phyloP scores from a whole-genome alignment of 1,284 basidiomycete species.

The Pseudozyma tsukubaensis region DNA sequence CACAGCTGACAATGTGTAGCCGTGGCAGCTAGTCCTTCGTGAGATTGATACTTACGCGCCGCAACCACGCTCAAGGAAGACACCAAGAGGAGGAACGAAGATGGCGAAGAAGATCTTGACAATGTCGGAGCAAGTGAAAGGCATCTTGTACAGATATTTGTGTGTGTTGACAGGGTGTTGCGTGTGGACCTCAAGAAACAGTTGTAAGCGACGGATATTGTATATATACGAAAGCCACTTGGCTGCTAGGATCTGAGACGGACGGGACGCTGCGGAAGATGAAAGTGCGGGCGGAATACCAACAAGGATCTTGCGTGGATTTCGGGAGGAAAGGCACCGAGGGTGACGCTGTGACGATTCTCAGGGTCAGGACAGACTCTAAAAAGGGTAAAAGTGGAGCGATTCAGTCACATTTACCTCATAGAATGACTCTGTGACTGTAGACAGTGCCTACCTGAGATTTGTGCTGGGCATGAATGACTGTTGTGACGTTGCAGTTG shows the following conservation, averaged over 20 bases:
- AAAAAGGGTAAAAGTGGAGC: too few species aligned
- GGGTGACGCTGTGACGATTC: too few species aligned
- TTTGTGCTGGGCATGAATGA: constrained; percentile 1
- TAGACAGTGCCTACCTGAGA: too few species aligned
- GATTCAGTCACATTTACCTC: too few species aligned
- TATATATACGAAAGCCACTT: background rate
- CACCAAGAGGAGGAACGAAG: constrained; percentile 52
- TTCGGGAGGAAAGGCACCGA: too few species aligned
- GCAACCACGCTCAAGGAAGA: constrained; percentile 53
- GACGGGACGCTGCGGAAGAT: too few species aligned
- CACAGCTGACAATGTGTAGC: background rate
- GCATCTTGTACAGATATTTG: constrained; percentile 43
- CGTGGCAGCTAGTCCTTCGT: too few species aligned
- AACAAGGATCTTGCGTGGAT: too few species aligned
- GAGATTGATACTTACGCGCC: constrained; percentile 26
- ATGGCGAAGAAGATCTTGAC: constrained; percentile 54
- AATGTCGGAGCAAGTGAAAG: constrained; percentile 61
- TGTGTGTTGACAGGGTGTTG: background rate
- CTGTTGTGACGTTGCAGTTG: constrained; percentile 6
- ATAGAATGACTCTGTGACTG: too few species aligned
- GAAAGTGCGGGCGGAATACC: too few species aligned
- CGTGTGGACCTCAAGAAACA: background rate
- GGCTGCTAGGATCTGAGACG: too few species aligned
- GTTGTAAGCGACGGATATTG: background rate
- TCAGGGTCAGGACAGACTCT: too few species aligned